Conservation (phyloP, 208 protist species). For the Leishmania guyanensis region DNA sequence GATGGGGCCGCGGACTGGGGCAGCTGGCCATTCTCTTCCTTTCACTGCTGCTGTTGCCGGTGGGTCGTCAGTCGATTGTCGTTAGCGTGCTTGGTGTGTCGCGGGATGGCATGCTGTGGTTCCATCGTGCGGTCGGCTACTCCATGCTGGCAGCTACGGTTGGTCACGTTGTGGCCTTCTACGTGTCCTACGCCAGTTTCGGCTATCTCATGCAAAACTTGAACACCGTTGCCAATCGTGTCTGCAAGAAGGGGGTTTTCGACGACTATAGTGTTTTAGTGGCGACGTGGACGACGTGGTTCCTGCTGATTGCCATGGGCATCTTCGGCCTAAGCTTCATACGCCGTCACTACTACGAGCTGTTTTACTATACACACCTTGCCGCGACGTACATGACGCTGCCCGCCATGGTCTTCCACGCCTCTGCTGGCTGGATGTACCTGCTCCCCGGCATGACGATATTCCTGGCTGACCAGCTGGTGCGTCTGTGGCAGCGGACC, state of each 20-base stretch:
- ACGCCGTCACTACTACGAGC: constrained; percentile 57
- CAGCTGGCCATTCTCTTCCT: constrained; percentile 66
- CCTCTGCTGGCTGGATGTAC: constrained; percentile 62
- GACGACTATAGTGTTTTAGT: constrained; percentile 50
- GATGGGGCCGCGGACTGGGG: constrained; percentile 48
- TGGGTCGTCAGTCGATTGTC: constrained; percentile 52
- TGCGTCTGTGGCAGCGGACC: constrained; percentile 46
- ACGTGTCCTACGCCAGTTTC: constrained; percentile 26
- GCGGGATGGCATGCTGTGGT: constrained; percentile 58
- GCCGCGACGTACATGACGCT: constrained; percentile 47
- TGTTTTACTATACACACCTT: constrained; percentile 77
- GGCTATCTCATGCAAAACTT: constrained; percentile 32
- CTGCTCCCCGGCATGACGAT: constrained; percentile 56
- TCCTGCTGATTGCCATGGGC: constrained; percentile 54
- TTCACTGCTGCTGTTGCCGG: constrained; percentile 58
- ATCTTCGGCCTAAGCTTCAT: constrained; percentile 45
- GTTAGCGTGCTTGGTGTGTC: constrained; percentile 50
- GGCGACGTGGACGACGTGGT: constrained; percentile 39
- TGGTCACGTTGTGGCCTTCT: constrained; percentile 35
- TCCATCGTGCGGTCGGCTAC: constrained; percentile 53
- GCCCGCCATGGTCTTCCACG: constrained; percentile 55
- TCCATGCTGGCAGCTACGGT: constrained; percentile 33
- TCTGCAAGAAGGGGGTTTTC: constrained; percentile 17
- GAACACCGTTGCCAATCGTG: constrained; percentile 17
- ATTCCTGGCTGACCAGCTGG: constrained; percentile 52